Base-by-base conservation (phyloP, 139 green algal genomes). In the Chlorella sorokiniana region DNA sequence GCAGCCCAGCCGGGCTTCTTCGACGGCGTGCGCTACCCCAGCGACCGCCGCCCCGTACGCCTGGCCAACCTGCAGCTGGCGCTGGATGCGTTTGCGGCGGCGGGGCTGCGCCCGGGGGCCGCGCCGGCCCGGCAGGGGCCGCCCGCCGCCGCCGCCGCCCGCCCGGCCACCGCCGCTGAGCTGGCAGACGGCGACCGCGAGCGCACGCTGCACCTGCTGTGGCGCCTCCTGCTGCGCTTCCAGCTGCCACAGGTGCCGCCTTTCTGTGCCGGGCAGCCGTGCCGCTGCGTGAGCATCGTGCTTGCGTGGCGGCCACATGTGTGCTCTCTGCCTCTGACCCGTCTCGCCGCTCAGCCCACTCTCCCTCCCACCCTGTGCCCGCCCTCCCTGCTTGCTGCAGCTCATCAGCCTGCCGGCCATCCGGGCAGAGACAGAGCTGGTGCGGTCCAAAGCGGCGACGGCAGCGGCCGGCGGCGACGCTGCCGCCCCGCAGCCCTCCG, bases 121-220 rank as follows among this genome's bases (percentile, higher is more conserved):
- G 56, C 23, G 56, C 18, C 56, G 22, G 56, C 23, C 23, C 22
- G 23, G 10, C 56, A 33, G 65, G n/a, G n/a, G n/a, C n/a, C 65
- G 37, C 35, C 20, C 22, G 27, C 23, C 62, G n/a, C 70, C 9
- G 68, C 81, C 71, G 72, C 73, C 35, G 45, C 54, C 3, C 52
- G 3, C 20, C 29, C 14, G 33, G 16, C 52, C 38, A 16, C 56
- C 25, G 65, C 93, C 23, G 84, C 89, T 1, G 84, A 94, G 37
- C 51, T 97, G 10, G 85, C 93, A 16, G 89, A 93, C 42, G 88
- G 92, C 14, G 88, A 93, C 81, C 82, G 89, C 33, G 84, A 91
- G 62, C 75, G 68, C 1, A 95, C 90, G 20, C 81, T 95, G 51
- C 79, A 61, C 1, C 61, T 95, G 59, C 88, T 97, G 35, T 95